Percentiles rank a stretch among this genome's conserved stretches.
Evolutionary conservation across 2,329 filamentous ascomycete species (phyloP).

Genomic region (Fusarium liriodendri): DNA sequence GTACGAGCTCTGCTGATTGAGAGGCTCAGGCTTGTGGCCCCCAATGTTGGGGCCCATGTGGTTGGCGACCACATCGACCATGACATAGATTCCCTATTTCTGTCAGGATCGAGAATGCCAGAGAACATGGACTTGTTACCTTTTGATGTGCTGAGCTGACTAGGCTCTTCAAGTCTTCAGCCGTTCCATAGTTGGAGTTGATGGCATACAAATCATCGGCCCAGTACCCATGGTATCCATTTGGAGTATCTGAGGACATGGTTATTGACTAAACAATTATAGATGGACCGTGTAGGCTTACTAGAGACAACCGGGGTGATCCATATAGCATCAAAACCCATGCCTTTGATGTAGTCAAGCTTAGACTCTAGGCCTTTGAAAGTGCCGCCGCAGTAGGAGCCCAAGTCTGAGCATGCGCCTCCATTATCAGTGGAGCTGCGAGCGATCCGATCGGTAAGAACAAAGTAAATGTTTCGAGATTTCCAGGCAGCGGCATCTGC

Average conservation of each 20-base stretch:
- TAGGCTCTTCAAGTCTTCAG: slow-evolving; percentile 23
- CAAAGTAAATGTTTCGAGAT: slow-evolving; percentile 67
- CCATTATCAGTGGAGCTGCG: slow-evolving; percentile 56
- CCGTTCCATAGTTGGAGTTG: slow-evolving; percentile 26
- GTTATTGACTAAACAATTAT: not conserved
- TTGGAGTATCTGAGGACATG: slow-evolving; percentile 11
- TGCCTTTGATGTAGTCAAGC: slow-evolving; percentile 71
- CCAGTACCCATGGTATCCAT: slow-evolving; percentile 38
- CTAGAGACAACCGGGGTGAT: slow-evolving; percentile 67
- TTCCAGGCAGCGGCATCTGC: slow-evolving; percentile 60
- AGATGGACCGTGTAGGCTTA: slow-evolving; percentile 35
- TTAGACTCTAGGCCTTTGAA: slow-evolving; percentile 68
- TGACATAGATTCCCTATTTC: slow-evolving; percentile 59
- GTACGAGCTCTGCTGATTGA: slow-evolving; percentile 56
- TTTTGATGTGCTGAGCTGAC: slow-evolving; percentile 29
- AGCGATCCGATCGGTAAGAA: slow-evolving; percentile 67
- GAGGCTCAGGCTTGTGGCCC: slow-evolving; percentile 54
- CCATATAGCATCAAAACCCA: slow-evolving; percentile 70
- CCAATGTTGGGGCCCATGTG: slow-evolving; percentile 65
- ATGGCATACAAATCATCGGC: slow-evolving; percentile 25
- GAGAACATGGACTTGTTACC: not conserved
- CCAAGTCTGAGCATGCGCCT: slow-evolving; percentile 56
- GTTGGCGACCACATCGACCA: slow-evolving; percentile 72
- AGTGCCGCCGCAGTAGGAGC: slow-evolving; percentile 69
- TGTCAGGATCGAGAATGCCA: not conserved